These are phyloP conservation scores for Ettlia oleoabundans DNA, from an alignment of 139 green algal species.

Conservation along the genomic window DNA sequence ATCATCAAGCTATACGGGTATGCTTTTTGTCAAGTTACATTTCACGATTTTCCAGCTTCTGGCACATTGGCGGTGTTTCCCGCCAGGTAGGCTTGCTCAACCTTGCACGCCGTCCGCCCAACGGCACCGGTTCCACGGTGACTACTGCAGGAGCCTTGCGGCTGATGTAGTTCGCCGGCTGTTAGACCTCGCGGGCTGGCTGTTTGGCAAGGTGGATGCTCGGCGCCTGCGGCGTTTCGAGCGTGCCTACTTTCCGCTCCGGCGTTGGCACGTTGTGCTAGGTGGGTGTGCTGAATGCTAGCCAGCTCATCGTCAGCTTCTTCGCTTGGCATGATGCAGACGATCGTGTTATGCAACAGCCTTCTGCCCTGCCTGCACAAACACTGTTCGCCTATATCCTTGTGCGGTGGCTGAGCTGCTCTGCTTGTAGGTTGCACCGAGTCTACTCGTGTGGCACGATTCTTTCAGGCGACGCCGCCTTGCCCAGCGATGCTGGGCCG, in stretches of 20 bases:
- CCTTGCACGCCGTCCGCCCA: neutral
- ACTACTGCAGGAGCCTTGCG: conserved; percentile 11
- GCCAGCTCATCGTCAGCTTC: neutral
- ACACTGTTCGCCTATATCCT: too few species aligned
- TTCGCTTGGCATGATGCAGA: neutral
- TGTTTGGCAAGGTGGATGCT: conserved; percentile 2
- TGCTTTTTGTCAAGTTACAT: too few species aligned
- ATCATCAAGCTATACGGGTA: too few species aligned
- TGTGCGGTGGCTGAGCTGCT: too few species aligned
- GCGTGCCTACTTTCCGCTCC: conserved; percentile 23
- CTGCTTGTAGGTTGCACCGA: too few species aligned
- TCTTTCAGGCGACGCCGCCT: too few species aligned
- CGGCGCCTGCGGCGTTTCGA: conserved; percentile 35
- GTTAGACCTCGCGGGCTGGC: conserved; percentile 30
- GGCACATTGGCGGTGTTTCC: neutral
- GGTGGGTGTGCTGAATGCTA: neutral
- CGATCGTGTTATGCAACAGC: too few species aligned
- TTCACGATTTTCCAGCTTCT: too few species aligned
- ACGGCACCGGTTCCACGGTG: too few species aligned
- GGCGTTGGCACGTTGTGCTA: conserved; percentile 35
- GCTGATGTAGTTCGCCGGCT: conserved; percentile 18
- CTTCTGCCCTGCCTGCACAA: too few species aligned
- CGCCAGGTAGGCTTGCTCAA: neutral
- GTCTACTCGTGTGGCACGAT: too few species aligned
- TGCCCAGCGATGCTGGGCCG: too few species aligned